Conservation (phyloP, 2,329 filamentous ascomycete genomes). For the Cryphonectria radicalis region DNA sequence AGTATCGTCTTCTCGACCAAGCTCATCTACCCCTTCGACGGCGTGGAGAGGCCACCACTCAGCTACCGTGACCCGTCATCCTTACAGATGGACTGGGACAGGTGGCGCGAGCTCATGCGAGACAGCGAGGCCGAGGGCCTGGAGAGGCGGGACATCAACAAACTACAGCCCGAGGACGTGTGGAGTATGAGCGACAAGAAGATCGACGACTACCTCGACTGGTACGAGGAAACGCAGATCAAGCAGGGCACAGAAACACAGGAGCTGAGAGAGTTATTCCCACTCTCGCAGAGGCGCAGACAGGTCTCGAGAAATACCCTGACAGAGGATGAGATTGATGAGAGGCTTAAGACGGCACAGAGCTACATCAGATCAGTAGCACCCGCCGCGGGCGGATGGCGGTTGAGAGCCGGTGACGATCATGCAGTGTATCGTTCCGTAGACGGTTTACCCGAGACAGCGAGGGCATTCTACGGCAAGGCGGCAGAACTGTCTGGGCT, state of each 20-base stretch:
- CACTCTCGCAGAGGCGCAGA: constrained; percentile 33
- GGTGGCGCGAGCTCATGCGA: constrained; percentile 64
- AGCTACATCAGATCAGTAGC: constrained; percentile 33
- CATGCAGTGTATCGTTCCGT: constrained; percentile 43
- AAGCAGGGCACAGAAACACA: constrained; percentile 35
- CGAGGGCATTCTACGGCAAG: constrained; percentile 47
- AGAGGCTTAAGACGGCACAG: constrained; percentile 33
- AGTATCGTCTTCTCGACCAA: constrained; percentile 78
- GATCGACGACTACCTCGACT: constrained; percentile 78
- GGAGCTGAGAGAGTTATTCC: constrained; percentile 41
- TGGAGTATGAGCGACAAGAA: constrained; percentile 58
- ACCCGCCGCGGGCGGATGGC: constrained; percentile 26
- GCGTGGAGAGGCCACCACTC: constrained; percentile 52
- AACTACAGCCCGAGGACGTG: constrained; percentile 35
- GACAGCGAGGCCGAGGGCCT: constrained; percentile 34
- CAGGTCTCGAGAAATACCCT: constrained; percentile 21
- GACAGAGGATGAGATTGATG: constrained; percentile 35
- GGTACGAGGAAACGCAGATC: constrained; percentile 65
- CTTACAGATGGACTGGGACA: constrained; percentile 71
- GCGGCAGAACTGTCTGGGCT: constrained; percentile 46
- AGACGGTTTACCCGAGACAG: constrained; percentile 48
- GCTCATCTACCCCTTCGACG: constrained; percentile 76
- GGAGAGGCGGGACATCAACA: constrained; percentile 35
- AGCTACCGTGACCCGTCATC: constrained; percentile 59
- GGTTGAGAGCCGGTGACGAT: constrained; percentile 39